Evolutionary conservation across 345 rosid species (phyloP).

Genomic region (Erodium maritimum): DNA sequence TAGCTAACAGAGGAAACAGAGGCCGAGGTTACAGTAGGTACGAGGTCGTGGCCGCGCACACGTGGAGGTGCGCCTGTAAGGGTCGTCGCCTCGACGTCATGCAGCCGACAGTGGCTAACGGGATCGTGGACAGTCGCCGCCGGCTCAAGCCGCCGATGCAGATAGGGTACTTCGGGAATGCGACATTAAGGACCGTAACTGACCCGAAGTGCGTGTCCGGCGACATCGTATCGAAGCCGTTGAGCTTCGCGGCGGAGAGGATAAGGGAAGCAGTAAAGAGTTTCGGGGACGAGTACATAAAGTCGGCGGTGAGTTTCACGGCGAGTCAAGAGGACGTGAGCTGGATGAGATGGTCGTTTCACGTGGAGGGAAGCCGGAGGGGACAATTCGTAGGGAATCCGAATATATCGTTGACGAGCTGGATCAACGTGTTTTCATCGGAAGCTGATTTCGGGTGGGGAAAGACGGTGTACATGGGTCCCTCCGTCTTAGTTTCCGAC

Average conservation of each 20-base stretch:
- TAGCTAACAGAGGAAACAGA: conserved; percentile 2
- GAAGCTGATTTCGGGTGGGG: too few relatives aligned
- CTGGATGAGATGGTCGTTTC: conserved; percentile 15
- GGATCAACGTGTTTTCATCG: too few relatives aligned
- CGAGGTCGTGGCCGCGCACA: background rate
- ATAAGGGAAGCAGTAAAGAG: background rate
- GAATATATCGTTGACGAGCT: too few relatives aligned
- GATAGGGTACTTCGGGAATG: background rate
- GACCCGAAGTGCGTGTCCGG: background rate
- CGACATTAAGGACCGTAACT: background rate
- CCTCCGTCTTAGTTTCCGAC: too few relatives aligned
- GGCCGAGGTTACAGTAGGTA: conserved; percentile 5
- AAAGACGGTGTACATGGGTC: too few relatives aligned
- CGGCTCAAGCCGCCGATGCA: background rate
- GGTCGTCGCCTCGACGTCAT: background rate
- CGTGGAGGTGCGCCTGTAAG: background rate
- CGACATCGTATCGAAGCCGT: background rate
- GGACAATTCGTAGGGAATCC: conserved; percentile 46
- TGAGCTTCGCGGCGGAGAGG: background rate
- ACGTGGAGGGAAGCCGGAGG: conserved; percentile 27
- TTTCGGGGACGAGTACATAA: background rate
- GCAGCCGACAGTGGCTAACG: background rate
- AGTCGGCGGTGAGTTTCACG: background rate
- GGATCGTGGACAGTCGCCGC: background rate
- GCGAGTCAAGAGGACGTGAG: conserved; percentile 21